Evolutionary conservation across 345 rosid species (phyloP), one percentile per base, ranked within the genome.

Genomic region (Populus alba): DNA sequence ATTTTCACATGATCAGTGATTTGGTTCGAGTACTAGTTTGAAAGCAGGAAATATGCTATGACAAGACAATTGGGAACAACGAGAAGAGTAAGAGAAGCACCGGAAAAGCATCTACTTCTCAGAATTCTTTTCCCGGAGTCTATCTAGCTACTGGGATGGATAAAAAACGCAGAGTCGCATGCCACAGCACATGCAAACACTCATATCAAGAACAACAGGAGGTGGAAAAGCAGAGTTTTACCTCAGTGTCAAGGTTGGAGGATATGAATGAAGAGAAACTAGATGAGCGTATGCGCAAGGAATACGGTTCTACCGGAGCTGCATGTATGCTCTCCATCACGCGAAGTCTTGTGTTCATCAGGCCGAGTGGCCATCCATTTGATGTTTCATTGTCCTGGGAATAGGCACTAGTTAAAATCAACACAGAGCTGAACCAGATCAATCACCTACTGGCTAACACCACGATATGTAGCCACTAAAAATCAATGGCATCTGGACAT

Each of bases 281-380:
- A 74, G 71, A 61, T 0, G 87, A 77, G 18, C 78, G 83, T 27
- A 37, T 17, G 41, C 76, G 83, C 29, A 71, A 27, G 59, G 89
- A 79, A 75, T 59, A 47, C 31, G 81, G 82, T 51, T 68, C 59
- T 6, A 81, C 53, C 7, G 80, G 83, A 33, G 85, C 83, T 71
- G 78, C 79, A 77, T 70, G 84, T 45, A 68, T 0, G 49, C 68
- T 79, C 69, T 79, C 84, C 23, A 66, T 72, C 8, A 73, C 73
- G 66, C 83, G 57, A 65, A 89, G 81, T 70, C 89, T 87, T 38
- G 79, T 76, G 76, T 53, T 81, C 87, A 87, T 81, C 0, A 89
- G 85, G 66, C 90, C 92, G 0, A 87, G 88, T 2, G 92, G 92
- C 92, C 92, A 89, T 73, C 92, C 92, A 29, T 66, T 87, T 6